Base-by-base conservation (phyloP, 768 basidiomycete species). In the Fibroporia radiculosa region DNA sequence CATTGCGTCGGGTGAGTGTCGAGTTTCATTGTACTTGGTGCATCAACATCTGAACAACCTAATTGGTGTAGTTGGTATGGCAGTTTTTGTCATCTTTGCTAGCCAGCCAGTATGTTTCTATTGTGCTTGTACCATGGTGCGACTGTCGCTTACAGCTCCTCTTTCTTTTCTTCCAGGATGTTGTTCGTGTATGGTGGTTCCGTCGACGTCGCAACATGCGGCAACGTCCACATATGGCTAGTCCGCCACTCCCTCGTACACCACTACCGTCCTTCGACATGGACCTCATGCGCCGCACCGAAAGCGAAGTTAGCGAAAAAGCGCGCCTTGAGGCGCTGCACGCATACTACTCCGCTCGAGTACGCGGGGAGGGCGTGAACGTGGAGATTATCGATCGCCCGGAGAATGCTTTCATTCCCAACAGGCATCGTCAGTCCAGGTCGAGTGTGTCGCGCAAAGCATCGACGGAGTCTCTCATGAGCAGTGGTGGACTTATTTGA, bases 351-450 rank as follows among this genome's bases (percentile, higher is more conserved):
- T 34, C 43, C 5, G 39, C 48, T 13, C 49, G 46, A 19, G 51
- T 47, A n/a, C 46, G 42, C 40, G 42, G 38, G 16, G 46, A 51
- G 38, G 50, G 50, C 16, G 45, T 32, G 4, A 40, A 18, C 2
- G 44, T 55, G 3, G 49, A 55, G 42, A 52, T 61, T 10, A 61
- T 61, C 48, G 45, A 44, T 14, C 47, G 53, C 11, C 59, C 59
- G 0, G 55, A 57, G 18, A 57, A 61, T 13, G 59, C 57, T 7
- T 61, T 61, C 32, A 33, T 45, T 4, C 37, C 26, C 0, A n/a
- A 16, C 11, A 4, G 31, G 24, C n/a, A 34, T 6, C 8, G 19
- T 40, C 5, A 11, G 3, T 10, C 1, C n/a, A 43, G 39, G 0
- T 26, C 25, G 31, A n/a, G n/a, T n/a, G 41, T 39, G 23, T 45